Evolutionary conservation across 257 asterid species (phyloP).

Genomic region (Ehretia macrophylla): DNA sequence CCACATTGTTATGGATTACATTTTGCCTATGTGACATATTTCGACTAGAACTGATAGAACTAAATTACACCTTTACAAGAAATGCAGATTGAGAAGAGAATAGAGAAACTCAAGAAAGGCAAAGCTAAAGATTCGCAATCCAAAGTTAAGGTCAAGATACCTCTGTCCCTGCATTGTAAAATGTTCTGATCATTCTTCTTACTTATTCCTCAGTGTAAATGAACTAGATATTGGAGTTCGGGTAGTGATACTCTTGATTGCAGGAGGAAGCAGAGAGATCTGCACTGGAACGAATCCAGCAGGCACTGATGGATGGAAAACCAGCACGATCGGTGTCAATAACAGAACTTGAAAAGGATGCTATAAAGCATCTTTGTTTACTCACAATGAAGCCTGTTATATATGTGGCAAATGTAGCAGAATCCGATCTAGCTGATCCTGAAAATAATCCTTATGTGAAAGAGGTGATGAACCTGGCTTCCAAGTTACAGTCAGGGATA

Average conservation of each 20-base stretch:
- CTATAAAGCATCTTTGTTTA: conserved; percentile 80
- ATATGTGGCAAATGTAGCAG: conserved; percentile 94
- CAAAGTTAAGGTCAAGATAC: conserved; percentile 60
- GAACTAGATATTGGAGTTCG: conserved; percentile 6
- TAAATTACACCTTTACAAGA: conserved; percentile 47
- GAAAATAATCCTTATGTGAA: conserved; percentile 63
- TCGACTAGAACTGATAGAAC: conserved; percentile 25
- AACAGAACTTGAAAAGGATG: conserved; percentile 70
- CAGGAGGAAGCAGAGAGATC: conserved; percentile 98
- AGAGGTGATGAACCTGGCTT: conserved; percentile 72
- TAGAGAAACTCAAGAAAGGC: conserved; percentile 89
- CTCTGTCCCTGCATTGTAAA: conserved; percentile 8
- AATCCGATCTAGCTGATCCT: conserved; percentile 86
- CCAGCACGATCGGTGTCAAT: conserved; percentile 90
- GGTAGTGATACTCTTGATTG: conserved; percentile 22
- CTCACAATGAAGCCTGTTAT: conserved; percentile 96
- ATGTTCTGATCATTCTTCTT: conserved; percentile 6
- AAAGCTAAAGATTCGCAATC: conserved; percentile 77
- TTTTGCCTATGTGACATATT: not conserved
- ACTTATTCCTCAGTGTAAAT: conserved; percentile 3
- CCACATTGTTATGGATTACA: not conserved
- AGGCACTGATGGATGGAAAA: conserved; percentile 84
- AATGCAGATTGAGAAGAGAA: conserved; percentile 93
- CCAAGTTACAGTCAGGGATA: conserved; percentile 76
- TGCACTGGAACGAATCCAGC: conserved; percentile 70